Percentiles rank a stretch among this genome's conserved stretches.
phyloP scores from a whole-genome alignment of 2,329 filamentous ascomycete species.

The Diaporthe sp. region DNA sequence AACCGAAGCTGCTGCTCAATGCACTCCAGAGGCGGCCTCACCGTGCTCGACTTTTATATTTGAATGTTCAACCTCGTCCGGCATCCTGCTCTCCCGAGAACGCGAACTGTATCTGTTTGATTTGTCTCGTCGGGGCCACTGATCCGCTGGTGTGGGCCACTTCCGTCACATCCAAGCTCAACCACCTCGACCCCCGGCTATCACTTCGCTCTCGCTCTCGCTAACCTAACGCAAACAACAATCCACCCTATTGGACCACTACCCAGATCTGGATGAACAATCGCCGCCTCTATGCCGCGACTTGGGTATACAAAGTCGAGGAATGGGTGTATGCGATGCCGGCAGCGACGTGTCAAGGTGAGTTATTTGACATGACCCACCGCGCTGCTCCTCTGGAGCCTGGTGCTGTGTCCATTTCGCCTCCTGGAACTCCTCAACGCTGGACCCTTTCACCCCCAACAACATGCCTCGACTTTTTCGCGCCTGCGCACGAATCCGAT shows the following conservation, averaged over 20 bases:
- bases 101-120: conserved; percentile 25
- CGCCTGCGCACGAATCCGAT: background rate
- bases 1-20: conserved; percentile 18
- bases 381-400: background rate
- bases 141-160: conserved; percentile 27
- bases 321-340: conserved; percentile 44
- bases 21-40: conserved; percentile 22
- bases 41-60: conserved; percentile 28
- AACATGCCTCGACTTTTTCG: conserved; percentile 1
- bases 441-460: conserved; percentile 3
- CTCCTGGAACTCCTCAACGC: background rate
- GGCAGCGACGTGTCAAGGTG: conserved; percentile 45
- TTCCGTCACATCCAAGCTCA: conserved; percentile 5
- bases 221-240: conserved; percentile 19
- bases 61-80: conserved; percentile 33
- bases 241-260: conserved; percentile 15
- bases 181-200: background rate
- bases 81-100: conserved; percentile 12
- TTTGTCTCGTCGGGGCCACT: conserved; percentile 17
- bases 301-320: conserved; percentile 45
- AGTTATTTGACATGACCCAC: conserved; percentile 17
- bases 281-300: conserved; percentile 42
- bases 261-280: conserved; percentile 16
- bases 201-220: conserved; percentile 41
- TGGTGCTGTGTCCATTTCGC: background rate